A percentile compares a stretch with the other conserved stretches of the same genome.
phyloP scores from a whole-genome alignment of 495 filamentous ascomycete species.

The Apiosordaria backusii region DNA sequence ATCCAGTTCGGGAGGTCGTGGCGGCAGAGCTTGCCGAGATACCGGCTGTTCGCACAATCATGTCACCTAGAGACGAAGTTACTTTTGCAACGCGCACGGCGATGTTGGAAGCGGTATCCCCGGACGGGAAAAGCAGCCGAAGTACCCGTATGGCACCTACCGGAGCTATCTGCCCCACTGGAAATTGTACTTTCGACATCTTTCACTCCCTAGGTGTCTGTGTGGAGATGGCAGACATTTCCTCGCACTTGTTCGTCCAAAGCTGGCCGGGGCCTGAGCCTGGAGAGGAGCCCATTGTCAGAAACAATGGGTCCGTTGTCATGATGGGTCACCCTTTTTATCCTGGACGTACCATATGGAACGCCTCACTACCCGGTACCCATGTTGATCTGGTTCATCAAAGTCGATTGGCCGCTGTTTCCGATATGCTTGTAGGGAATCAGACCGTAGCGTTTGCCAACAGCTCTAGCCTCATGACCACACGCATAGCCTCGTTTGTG shows the following conservation, averaged over 20 bases:
- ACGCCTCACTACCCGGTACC: neutral
- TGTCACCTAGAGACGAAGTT: neutral
- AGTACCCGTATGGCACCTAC: neutral
- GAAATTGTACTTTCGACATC: neutral
- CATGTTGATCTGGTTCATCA: neutral
- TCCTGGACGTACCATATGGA: neutral
- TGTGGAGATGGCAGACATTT: neutral
- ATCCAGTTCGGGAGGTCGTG: constrained; percentile 3
- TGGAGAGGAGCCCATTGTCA: neutral
- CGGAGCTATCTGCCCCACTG: neutral
- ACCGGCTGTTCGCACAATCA: neutral
- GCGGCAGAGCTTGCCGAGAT: neutral
- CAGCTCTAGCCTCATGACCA: neutral
- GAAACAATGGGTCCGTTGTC: neutral
- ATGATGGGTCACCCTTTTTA: neutral
- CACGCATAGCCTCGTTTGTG: neutral
- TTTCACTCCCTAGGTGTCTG: neutral
- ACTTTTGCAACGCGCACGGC: neutral
- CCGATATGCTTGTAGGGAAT: neutral
- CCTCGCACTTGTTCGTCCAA: neutral
- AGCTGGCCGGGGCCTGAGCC: neutral
- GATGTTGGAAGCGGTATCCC: neutral
- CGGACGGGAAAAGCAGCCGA: neutral
- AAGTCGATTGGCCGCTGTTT: neutral
- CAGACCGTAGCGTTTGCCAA: neutral